These are phyloP conservation scores for Conticribra weissflogii DNA, from an alignment of 108 stramenopile genomes.

Conservation along the genomic window DNA sequence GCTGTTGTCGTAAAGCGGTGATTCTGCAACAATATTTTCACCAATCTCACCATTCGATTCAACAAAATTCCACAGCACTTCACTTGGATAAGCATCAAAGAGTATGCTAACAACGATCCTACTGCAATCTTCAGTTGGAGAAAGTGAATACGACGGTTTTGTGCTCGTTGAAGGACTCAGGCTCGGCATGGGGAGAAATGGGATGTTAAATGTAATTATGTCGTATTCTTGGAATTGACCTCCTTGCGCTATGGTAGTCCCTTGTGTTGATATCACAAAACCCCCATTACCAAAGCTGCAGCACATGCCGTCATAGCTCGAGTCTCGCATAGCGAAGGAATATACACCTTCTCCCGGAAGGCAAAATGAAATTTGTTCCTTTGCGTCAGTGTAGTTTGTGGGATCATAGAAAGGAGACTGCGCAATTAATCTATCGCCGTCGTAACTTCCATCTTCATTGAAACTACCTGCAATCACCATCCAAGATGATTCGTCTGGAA, in stretches of 20 bases:
- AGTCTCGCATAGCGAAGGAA: slow-evolving; percentile 10
- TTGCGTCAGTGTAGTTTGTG: not conserved
- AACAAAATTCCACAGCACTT: slow-evolving; percentile 1
- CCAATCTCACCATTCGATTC: not conserved
- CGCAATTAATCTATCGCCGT: not conserved
- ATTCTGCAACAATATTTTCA: not conserved
- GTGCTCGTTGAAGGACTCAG: slow-evolving; percentile 4
- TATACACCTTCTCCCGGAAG: slow-evolving; percentile 21
- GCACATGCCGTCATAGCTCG: slow-evolving; percentile 12
- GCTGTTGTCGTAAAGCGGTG: slow-evolving; percentile 9
- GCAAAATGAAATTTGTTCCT: not conserved
- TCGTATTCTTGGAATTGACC: slow-evolving; percentile 4
- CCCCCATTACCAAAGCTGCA: slow-evolving; percentile 16
- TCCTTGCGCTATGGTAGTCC: slow-evolving; percentile 8
- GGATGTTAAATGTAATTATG: slow-evolving; percentile 9
- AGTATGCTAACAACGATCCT: slow-evolving; percentile 3
- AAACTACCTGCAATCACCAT: slow-evolving; percentile 4
- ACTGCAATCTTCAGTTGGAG: slow-evolving; percentile 9
- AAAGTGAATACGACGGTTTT: slow-evolving; percentile 2
- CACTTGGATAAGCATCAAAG: slow-evolving; percentile 22
- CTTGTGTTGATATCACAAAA: slow-evolving; percentile 4
- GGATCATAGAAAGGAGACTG: slow-evolving; percentile 4
- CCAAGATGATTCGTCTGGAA: slow-evolving; percentile 21
- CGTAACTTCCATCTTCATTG: not conserved
- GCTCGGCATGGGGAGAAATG: slow-evolving; percentile 3